Conservation (phyloP, 2,329 filamentous ascomycete genomes). For the Alternaria postmessia region DNA sequence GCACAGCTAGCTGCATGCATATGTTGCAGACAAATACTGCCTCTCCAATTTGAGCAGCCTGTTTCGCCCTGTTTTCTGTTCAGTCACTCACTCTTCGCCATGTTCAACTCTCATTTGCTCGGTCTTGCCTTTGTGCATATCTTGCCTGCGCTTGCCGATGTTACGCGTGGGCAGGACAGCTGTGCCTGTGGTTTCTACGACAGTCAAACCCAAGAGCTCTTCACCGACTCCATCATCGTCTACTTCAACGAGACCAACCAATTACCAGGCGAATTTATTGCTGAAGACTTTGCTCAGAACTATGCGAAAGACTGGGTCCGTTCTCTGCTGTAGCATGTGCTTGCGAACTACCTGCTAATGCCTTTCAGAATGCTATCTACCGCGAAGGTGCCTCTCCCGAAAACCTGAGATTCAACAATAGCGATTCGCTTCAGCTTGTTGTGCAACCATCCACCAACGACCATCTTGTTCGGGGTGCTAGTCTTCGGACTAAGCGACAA, state of each 20-base stretch:
- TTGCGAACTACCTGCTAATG: background rate
- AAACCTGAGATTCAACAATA: constrained; percentile 51
- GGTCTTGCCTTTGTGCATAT: constrained; percentile 24
- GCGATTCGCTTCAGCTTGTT: constrained; percentile 46
- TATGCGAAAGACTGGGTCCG: constrained; percentile 57
- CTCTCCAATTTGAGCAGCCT: constrained; percentile 6
- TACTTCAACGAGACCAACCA: constrained; percentile 60
- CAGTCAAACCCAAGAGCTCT: constrained; percentile 47
- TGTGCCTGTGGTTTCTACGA: constrained; percentile 60
- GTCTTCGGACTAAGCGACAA: constrained; percentile 53
- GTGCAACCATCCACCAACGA: constrained; percentile 43
- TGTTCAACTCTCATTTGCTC: constrained; percentile 19
- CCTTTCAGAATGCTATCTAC: constrained; percentile 49
- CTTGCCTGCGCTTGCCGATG: constrained; percentile 27
- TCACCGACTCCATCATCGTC: constrained; percentile 58
- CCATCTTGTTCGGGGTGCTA: constrained; percentile 56
- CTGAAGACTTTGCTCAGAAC: constrained; percentile 53
- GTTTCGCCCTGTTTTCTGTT: constrained; percentile 10
- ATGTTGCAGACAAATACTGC: constrained; percentile 11
- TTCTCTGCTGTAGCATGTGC: background rate
- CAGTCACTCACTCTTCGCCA: constrained; percentile 23
- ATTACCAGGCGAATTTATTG: constrained; percentile 49
- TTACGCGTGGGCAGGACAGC: constrained; percentile 29
- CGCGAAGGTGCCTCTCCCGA: constrained; percentile 53
- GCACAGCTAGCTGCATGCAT: constrained; percentile 6